Evolutionary conservation across 805 yeast genomes (phyloP).

Genomic region (Yarrowia keelungensis): DNA sequence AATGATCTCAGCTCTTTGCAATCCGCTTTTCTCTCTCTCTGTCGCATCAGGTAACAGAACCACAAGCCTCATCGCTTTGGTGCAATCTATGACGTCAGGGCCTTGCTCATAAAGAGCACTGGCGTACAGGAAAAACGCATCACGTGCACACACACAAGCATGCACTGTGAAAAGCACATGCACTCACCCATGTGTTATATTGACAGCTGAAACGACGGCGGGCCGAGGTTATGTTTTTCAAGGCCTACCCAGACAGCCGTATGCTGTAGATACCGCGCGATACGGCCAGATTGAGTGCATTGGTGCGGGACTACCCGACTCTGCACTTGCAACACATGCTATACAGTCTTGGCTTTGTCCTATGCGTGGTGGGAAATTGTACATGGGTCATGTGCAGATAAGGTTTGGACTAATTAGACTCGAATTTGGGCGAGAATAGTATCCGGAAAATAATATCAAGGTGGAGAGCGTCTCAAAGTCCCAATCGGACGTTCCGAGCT

Average conservation of each 20-base stretch:
- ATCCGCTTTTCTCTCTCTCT: too few species aligned
- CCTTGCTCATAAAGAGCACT: not conserved
- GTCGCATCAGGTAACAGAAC: not conserved
- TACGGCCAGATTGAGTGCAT: not conserved
- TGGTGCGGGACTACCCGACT: not conserved
- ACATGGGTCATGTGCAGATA: slow-evolving; percentile 20
- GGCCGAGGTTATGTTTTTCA: not conserved
- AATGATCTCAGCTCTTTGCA: too few species aligned
- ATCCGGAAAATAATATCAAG: slow-evolving; percentile 11
- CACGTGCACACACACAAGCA: slow-evolving; percentile 10
- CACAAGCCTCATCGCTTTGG: slow-evolving; percentile 6
- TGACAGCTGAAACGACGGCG: not conserved
- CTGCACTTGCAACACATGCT: not conserved
- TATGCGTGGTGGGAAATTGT: slow-evolving; percentile 22
- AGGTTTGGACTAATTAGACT: not conserved
- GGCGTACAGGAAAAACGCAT: slow-evolving; percentile 5
- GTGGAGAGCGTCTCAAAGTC: not conserved
- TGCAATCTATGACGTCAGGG: not conserved
- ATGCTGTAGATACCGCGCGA: too few species aligned
- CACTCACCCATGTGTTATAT: not conserved
- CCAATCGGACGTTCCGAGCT: not conserved
- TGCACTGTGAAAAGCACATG: slow-evolving; percentile 6
- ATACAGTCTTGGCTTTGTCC: slow-evolving; percentile 17
- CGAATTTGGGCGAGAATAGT: not conserved
- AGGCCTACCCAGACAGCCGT: not conserved